Evolutionary conservation across 1,139 yeast genomes (phyloP), one percentile per base, ranked within the genome.

Genomic region (Candida neerlandica): DNA sequence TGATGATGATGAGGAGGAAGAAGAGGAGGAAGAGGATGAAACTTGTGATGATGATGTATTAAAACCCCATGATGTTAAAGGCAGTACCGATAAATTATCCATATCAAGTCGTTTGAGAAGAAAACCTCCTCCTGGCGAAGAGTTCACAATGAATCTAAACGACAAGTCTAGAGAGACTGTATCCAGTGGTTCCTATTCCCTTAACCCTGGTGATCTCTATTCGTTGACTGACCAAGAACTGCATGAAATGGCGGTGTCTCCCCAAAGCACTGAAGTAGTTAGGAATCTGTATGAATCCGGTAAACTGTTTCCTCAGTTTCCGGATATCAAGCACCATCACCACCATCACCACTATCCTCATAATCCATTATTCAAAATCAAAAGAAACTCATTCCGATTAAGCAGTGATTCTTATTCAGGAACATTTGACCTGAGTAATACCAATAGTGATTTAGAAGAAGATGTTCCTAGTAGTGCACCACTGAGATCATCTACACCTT

Each of bases 291-390:
- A 15, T 15, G 37, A 27, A 11, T 38, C 41, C 12, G 35, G 33
- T 15, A 15, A 43, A n/a, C 60, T 56, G 38, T 55, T 69, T 7
- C 72, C 72, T 0, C 68, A 63, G 47, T 68, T 66, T 48, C 73
- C 73, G 1, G 62, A 60, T 47, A 52, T 66, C 6, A 53, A 47
- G 32, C 50, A 46, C 21, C 47, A 47, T 11, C 49, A 49, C 30
- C 37, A 42, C 19, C 41, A 45, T 16, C 29, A 33, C 21, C 41
- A 32, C 27, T 43, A 46, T 2, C 37, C 44, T 15, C 50, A 48
- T 39, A 50, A 19, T 27, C 47, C 48, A 21, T 40, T 57, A 15
- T 62, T 61, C 49, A 57, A 56, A 45, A 58, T 53, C 42, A 54
- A 54, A 41, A 60, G 58, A 46, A 39, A 47, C 10, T 61, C 26